These are phyloP conservation scores for Claviceps fusiformis DNA, from an alignment of 2,329 filamentous ascomycete genomes.

Conservation along the genomic window DNA sequence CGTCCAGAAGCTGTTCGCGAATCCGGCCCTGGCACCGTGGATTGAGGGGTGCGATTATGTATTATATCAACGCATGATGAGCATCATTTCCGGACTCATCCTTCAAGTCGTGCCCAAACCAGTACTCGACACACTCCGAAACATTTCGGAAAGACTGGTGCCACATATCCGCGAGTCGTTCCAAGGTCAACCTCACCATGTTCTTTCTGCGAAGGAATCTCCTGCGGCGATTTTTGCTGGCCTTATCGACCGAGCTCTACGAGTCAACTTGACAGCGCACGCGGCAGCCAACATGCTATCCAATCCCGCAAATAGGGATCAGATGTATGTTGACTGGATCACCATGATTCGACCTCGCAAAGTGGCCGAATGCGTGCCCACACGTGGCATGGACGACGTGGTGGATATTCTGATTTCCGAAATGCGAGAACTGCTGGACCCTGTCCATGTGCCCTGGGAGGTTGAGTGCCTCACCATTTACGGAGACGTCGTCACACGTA, in stretches of 20 bases:
- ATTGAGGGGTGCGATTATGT: slow-evolving; percentile 92
- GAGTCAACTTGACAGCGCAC: slow-evolving; percentile 87
- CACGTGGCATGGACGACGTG: slow-evolving; percentile 51
- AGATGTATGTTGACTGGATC: slow-evolving; percentile 92
- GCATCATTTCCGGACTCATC: slow-evolving; percentile 76
- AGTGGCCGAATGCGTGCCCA: slow-evolving; percentile 49
- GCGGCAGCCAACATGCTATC: slow-evolving; percentile 87
- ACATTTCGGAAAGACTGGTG: slow-evolving; percentile 71
- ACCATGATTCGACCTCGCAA: slow-evolving; percentile 49
- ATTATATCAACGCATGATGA: slow-evolving; percentile 94
- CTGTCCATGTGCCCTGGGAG: slow-evolving; percentile 52
- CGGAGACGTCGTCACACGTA: slow-evolving; percentile 39
- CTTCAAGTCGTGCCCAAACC: slow-evolving; percentile 82
- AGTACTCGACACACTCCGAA: slow-evolving; percentile 75
- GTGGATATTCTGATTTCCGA: slow-evolving; percentile 50
- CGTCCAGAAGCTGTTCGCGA: slow-evolving; percentile 79
- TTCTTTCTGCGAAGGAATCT: slow-evolving; percentile 73
- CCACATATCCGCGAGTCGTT: slow-evolving; percentile 75
- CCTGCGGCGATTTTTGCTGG: slow-evolving; percentile 82
- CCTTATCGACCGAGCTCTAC: slow-evolving; percentile 71
- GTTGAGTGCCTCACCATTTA: slow-evolving; percentile 48
- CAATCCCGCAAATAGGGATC: slow-evolving; percentile 75
- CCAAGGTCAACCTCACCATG: slow-evolving; percentile 70
- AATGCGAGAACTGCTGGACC: slow-evolving; percentile 57
- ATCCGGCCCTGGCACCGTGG: slow-evolving; percentile 74